Base-by-base conservation (phyloP, 2,329 filamentous ascomycete genomes). In the Sporothrix euskadiensis region DNA sequence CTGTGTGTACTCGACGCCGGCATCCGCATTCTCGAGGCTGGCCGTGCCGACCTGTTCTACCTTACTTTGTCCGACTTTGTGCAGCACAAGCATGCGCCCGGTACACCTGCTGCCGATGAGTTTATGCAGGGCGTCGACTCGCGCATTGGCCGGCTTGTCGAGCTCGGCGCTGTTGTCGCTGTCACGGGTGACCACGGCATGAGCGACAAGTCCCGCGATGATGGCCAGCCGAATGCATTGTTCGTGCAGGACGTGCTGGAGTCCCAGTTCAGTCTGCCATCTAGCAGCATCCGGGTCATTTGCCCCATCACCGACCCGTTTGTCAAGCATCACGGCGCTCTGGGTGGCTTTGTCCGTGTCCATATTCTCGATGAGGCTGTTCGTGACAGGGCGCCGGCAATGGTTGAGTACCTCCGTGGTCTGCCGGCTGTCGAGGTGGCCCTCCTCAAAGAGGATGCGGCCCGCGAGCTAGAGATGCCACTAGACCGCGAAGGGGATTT, bases 241-340 rank as follows among this genome's bases (percentile, higher is more conserved):
- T 84, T 83, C 73, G 76, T 84, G 3, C 80, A 84, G 72, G 82
- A 84, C 70, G 77, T 75, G 22, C 76, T 84, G 32, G 77, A 80
- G 35, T 68, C 73, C 0, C 78, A 78, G 49, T 83, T 80, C 70
- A 80, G 80, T 0, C 8, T 72, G 1, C 77, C 76, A 7, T 10
- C 68, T 6, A 35, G 52, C 35, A 77, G 75, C 41, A 79, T 80
- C 1, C 77, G 82, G 52, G 81, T 84, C 10, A 83, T 84, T 49
- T 84, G 83, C 70, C 82, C 83, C 3, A 84, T 84, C 57, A 80
- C 83, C 0, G 83, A 84, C 73, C 82, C 82, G 0, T 84, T 84
- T 73, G 82, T 84, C 19, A 78, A 78, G 54, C 82, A 84, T 73
- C 83, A 84, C 75, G 83, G 83, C 10, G 83, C 83, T 1, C 77